phyloP scores from a whole-genome alignment of 2,329 filamentous ascomycete genomes.

The Pyrenochaeta sp. region DNA sequence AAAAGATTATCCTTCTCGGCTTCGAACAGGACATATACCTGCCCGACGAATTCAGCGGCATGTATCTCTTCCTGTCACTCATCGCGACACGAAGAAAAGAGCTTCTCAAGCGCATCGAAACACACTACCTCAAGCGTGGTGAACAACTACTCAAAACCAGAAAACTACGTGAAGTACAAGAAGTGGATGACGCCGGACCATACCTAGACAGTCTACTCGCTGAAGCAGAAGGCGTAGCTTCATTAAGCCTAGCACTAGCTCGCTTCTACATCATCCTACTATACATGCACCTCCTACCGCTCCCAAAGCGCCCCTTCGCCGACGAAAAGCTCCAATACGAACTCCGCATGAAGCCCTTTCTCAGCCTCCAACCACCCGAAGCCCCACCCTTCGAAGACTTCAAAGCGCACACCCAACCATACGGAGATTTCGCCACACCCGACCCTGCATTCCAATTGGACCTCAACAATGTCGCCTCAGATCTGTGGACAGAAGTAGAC shows the following conservation, averaged over 20 bases:
- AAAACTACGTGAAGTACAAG: slow-evolving; percentile 14
- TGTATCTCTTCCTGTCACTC: slow-evolving; percentile 74
- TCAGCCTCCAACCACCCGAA: slow-evolving; percentile 71
- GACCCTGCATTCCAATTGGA: slow-evolving; percentile 11
- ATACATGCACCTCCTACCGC: slow-evolving; percentile 63
- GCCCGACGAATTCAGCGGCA: slow-evolving; percentile 80
- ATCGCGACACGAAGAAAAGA: slow-evolving; percentile 35
- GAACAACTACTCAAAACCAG: slow-evolving; percentile 1
- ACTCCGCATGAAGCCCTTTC: slow-evolving; percentile 86
- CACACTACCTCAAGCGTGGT: slow-evolving; percentile 18
- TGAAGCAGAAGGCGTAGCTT: slow-evolving; percentile 33
- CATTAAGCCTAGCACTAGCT: slow-evolving; percentile 42
- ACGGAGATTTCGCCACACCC: slow-evolving; percentile 34
- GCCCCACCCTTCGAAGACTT: slow-evolving; percentile 73
- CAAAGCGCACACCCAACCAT: slow-evolving; percentile 43
- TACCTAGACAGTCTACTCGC: slow-evolving; percentile 39
- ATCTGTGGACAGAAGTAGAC: slow-evolving; percentile 40
- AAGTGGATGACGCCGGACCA: slow-evolving; percentile 15
- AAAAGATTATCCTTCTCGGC: slow-evolving; percentile 86
- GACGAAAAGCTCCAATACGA: slow-evolving; percentile 76
- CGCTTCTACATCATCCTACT: slow-evolving; percentile 72
- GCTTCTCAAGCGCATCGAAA: slow-evolving; percentile 27
- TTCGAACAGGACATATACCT: slow-evolving; percentile 95
- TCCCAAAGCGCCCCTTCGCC: slow-evolving; percentile 69
- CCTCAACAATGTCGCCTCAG: slow-evolving; percentile 9